Conservation (phyloP, 805 yeast species). For the Zygotorulaspora sp. region DNA sequence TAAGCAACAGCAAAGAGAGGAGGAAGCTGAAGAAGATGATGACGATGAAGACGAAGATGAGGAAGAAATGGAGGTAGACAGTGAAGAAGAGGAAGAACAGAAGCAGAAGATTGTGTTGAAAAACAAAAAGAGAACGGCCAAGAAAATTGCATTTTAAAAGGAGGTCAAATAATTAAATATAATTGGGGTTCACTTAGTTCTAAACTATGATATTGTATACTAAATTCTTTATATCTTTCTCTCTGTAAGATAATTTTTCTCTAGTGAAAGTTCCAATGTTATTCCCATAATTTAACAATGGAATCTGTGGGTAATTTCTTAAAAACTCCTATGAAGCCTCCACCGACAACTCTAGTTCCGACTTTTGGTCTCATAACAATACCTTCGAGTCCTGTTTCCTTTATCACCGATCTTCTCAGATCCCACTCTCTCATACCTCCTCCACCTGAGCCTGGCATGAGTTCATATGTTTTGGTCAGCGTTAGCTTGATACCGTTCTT, state of each 20-base stretch:
- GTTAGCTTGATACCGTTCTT: slow-evolving; percentile 35
- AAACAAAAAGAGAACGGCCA: slow-evolving; percentile 44
- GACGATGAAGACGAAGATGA: slow-evolving; percentile 45
- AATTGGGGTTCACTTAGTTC: slow-evolving; percentile 1
- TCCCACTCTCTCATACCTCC: slow-evolving; percentile 54
- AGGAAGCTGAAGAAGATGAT: slow-evolving; percentile 41
- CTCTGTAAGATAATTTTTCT: not conserved
- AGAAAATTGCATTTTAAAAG: slow-evolving; percentile 39
- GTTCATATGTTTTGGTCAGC: slow-evolving; percentile 39
- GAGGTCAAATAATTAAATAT: slow-evolving; percentile 1
- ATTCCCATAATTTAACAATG: slow-evolving; percentile 11
- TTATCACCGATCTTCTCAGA: slow-evolving; percentile 38
- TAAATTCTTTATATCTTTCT: slow-evolving; percentile 1
- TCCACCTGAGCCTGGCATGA: slow-evolving; percentile 43
- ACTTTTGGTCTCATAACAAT: slow-evolving; percentile 49
- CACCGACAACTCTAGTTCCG: slow-evolving; percentile 45
- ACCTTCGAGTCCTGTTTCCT: slow-evolving; percentile 39
- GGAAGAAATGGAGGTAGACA: slow-evolving; percentile 50
- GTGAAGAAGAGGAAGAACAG: slow-evolving; percentile 44
- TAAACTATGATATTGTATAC: slow-evolving; percentile 1
- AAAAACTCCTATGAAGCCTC: slow-evolving; percentile 48
- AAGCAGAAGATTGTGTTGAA: slow-evolving; percentile 58
- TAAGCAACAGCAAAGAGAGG: slow-evolving; percentile 57
- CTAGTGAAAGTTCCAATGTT: too few species aligned
- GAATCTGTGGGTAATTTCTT: slow-evolving; percentile 28